Percentiles rank a stretch among this genome's conserved stretches.
These are phyloP conservation scores for Apodospora peruviana DNA, from an alignment of 495 filamentous ascomycete genomes.

Conservation along the genomic window DNA sequence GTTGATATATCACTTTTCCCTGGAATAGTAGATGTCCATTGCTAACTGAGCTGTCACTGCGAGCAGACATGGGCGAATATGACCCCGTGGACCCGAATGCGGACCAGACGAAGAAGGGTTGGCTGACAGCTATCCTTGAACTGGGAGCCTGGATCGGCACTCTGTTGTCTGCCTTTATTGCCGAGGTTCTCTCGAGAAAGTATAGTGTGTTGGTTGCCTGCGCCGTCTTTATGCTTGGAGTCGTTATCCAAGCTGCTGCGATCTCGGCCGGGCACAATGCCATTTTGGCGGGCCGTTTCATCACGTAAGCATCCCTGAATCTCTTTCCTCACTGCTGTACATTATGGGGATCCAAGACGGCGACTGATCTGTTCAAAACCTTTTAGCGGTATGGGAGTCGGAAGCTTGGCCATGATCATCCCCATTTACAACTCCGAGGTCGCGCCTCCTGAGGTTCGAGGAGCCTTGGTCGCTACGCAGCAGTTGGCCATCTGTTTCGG, in stretches of 20 bases:
- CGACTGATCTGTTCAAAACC: neutral
- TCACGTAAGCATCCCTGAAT: constrained; percentile 43
- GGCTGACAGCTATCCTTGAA: constrained; percentile 75
- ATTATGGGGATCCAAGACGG: neutral
- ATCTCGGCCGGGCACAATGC: constrained; percentile 47
- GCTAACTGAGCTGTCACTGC: neutral
- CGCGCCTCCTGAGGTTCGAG: constrained; percentile 54
- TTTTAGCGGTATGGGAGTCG: constrained; percentile 59
- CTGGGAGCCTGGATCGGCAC: constrained; percentile 80
- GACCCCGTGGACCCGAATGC: constrained; percentile 38
- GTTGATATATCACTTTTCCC: too few species aligned
- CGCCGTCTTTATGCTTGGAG: constrained; percentile 69
- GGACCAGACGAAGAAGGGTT: constrained; percentile 64
- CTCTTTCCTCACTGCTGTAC: neutral
- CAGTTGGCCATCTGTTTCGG: constrained; percentile 79
- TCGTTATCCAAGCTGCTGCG: constrained; percentile 66
- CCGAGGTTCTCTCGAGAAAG: constrained; percentile 69
- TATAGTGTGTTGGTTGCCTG: constrained; percentile 67
- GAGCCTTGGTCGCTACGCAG: constrained; percentile 70
- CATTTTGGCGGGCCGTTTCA: constrained; percentile 69
- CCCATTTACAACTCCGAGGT: constrained; percentile 69
- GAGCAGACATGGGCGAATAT: constrained; percentile 58
- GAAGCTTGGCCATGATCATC: constrained; percentile 61
- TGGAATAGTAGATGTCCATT: too few species aligned
- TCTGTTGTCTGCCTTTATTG: constrained; percentile 68